Conservation (phyloP, 441 rosid genomes). For the Viola pubescens region DNA sequence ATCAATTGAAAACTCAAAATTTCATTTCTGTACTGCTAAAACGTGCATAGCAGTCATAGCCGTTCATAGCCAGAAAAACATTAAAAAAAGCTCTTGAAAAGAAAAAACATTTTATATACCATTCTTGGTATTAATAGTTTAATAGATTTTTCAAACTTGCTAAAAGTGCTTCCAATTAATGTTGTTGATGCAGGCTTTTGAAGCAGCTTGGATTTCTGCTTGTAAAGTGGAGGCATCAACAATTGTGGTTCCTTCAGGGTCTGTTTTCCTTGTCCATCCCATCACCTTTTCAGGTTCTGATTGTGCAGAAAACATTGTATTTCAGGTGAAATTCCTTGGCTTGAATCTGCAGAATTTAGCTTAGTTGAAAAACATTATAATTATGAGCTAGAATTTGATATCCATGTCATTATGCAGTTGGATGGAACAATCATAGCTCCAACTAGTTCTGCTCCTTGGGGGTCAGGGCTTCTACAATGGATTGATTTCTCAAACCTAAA, state of each 20-base stretch:
- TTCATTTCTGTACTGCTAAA: no score
- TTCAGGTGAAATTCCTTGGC: slow-evolving; percentile 47
- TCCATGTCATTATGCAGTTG: slow-evolving; percentile 35
- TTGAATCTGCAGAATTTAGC: not conserved
- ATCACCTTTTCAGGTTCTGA: slow-evolving; percentile 70
- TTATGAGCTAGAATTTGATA: not conserved
- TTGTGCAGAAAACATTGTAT: slow-evolving; percentile 59
- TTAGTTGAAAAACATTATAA: not conserved
- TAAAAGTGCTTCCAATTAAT: no score
- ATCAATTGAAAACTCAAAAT: no score
- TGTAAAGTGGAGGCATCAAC: slow-evolving; percentile 69
- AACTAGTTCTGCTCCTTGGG: slow-evolving; percentile 45
- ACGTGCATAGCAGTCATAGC: no score
- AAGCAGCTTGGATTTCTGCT: slow-evolving; percentile 67
- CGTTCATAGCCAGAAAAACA: no score
- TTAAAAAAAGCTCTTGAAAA: no score
- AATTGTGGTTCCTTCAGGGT: slow-evolving; percentile 45
- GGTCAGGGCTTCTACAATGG: slow-evolving; percentile 62
- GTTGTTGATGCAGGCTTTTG: slow-evolving; percentile 55
- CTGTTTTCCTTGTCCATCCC: slow-evolving; percentile 54
- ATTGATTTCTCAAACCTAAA: slow-evolving; percentile 60
- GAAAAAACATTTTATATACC: no score
- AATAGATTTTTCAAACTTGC: no score
- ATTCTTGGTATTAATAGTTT: no score
- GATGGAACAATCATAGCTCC: slow-evolving; percentile 85